phyloP scores from a whole-genome alignment of 129 eudicot species.

The Flaveria robusta region DNA sequence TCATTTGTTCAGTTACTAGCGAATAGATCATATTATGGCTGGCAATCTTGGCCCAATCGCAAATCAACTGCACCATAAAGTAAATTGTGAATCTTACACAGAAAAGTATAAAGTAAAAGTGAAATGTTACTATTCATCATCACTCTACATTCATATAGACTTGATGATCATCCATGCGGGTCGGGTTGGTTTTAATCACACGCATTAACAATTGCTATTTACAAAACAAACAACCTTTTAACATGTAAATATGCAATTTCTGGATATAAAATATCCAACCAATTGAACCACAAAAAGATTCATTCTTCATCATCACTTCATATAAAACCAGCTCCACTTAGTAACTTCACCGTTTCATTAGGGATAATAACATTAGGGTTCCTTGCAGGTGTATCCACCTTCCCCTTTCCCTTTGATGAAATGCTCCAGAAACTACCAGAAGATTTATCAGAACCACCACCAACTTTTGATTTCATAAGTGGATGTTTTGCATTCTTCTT shows the following conservation, averaged over 20 bases:
- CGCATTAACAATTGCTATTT: background rate
- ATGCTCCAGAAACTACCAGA: constrained; percentile 81
- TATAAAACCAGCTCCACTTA: constrained; percentile 47
- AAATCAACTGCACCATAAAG: too few relatives aligned
- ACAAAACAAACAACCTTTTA: background rate
- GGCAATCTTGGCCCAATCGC: too few relatives aligned
- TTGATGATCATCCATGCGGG: too few relatives aligned
- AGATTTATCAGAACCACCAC: constrained; percentile 43
- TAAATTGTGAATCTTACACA: background rate
- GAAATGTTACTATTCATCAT: too few relatives aligned
- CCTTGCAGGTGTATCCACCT: constrained; percentile 55
- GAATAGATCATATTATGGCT: too few relatives aligned
- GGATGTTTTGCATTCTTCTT: constrained; percentile 83
- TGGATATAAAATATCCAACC: background rate
- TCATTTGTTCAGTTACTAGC: too few relatives aligned
- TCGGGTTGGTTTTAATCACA: background rate
- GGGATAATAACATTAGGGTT: constrained; percentile 72
- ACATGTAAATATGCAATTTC: background rate
- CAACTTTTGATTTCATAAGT: constrained; percentile 58
- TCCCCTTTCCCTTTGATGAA: constrained; percentile 68
- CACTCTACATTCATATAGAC: too few relatives aligned
- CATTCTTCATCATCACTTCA: constrained; percentile 1
- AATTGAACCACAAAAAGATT: background rate
- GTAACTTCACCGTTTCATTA: constrained; percentile 59
- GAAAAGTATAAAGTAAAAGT: background rate